These are phyloP conservation scores for Neoboletus magnificus DNA, from an alignment of 768 basidiomycete species.

Conservation along the genomic window DNA sequence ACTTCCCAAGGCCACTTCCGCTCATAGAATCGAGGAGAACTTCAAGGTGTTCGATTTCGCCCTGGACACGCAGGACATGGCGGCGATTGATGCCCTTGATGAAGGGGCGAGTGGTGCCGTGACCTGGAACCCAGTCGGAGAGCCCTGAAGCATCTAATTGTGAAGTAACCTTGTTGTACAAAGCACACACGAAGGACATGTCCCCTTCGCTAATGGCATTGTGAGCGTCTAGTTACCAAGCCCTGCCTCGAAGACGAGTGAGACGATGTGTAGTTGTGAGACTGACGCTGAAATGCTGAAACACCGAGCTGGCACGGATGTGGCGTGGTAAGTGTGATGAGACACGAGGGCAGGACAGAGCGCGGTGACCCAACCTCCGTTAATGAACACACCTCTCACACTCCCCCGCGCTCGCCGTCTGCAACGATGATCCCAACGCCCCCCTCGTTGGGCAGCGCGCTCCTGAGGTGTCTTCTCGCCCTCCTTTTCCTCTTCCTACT, in stretches of 20 bases:
- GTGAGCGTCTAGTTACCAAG: not conserved
- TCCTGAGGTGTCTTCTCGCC: not conserved
- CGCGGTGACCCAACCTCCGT: constrained; percentile 7
- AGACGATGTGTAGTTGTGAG: not conserved
- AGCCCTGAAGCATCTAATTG: not conserved
- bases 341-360: not conserved
- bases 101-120: constrained; percentile 65
- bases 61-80: constrained; percentile 61
- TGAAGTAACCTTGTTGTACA: not conserved
- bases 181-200: not conserved
- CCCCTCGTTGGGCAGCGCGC: constrained; percentile 5
- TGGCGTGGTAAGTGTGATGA: constrained; percentile 27
- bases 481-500: constrained; percentile 16
- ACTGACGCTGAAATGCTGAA: not conserved
- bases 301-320: constrained; percentile 1
- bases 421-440: constrained; percentile 22
- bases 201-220: not conserved
- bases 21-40: constrained; percentile 68
- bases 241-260: not conserved
- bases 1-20: constrained; percentile 73
- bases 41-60: constrained; percentile 70
- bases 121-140: constrained; percentile 79
- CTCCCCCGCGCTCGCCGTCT: constrained; percentile 12
- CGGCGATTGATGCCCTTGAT: constrained; percentile 62
- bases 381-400: constrained; percentile 18